Percentiles rank a stretch among this genome's conserved stretches.
phyloP scores from a whole-genome alignment of 2,329 filamentous ascomycete genomes.

The Trichoderma gracile region DNA sequence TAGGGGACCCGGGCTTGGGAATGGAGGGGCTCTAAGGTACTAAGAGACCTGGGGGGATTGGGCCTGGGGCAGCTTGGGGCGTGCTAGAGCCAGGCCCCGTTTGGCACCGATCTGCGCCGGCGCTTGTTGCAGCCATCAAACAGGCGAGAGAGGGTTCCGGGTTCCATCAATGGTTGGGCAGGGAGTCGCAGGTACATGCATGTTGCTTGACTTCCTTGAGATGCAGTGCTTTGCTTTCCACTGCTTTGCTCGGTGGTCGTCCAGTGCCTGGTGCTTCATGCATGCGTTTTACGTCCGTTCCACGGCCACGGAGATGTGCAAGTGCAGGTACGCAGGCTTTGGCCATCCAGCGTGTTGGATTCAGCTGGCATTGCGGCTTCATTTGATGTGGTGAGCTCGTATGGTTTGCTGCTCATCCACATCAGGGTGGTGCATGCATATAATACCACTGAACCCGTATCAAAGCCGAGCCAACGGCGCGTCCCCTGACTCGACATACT shows the following conservation, averaged over 20 bases:
- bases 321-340: no score
- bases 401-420: no score
- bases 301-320: no score
- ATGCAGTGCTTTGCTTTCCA: background rate
- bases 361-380: no score
- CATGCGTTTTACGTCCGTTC: no score
- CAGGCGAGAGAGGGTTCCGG: constrained; percentile 1
- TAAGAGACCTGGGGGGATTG: no score
- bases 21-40: no score
- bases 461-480: background rate
- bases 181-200: constrained; percentile 13
- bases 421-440: no score
- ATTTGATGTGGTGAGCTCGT: no score
- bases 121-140: constrained; percentile 24
- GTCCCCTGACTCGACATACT: background rate
- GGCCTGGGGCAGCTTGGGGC: constrained; percentile 12
- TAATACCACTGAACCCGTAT: background rate
- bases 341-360: no score
- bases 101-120: constrained; percentile 26
- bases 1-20: no score
- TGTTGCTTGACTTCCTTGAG: background rate
- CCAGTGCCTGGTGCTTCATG: no score
- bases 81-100: constrained; percentile 4
- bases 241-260: background rate
- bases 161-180: background rate